Evolutionary conservation across 345 rosid species (phyloP), one percentile per base, ranked within the genome.

Genomic region (Limnanthes douglasii): DNA sequence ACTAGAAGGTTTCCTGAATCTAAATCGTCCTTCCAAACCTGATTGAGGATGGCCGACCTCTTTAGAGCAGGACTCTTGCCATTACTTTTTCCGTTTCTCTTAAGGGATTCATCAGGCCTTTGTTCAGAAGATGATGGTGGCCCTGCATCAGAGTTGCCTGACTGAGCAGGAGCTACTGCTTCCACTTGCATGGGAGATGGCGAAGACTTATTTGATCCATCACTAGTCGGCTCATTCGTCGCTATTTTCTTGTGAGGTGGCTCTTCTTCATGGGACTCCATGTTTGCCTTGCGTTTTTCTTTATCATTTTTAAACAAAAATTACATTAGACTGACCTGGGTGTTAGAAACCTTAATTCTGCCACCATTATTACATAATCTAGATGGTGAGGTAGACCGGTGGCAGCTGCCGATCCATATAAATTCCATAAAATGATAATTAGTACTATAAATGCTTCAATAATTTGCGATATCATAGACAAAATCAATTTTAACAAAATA

Each of bases 11-110:
- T 58, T 43, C 88, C 96, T 1, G 82, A 70, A 21, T 65, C 57
- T 51, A 80, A 62, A 30, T 80, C 94, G 31, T 84, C 88, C 46
- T 84, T 80, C 95, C 94, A 80, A 4, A 84, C 39, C 51, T 73
- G 92, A 19, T 38, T 34, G 19, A 66, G 65, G 38, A 73, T 67
- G 16, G 82, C 79, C 5, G 71, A 53, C 56, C 13, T 58, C 45
- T 64, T 71, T 16, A 55, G 26, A 27, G 53, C 47, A 11, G 46
- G 56, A 31, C 37, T 33, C 26, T 25, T 60, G 34, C 34, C 6
- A 19, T 41, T 48, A 13, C 4, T 48, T 45, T 48, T 67, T n/a
- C 23, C 41, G 15, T 24, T 45, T 35, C 53, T 41, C 27, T 47
- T 34, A 27, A 34, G 59, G 18, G 61, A 42, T 15, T 37, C 45